Evolutionary conservation across 2,329 filamentous ascomycete genomes (phyloP).

Genomic region (Graphilbum fragrans): DNA sequence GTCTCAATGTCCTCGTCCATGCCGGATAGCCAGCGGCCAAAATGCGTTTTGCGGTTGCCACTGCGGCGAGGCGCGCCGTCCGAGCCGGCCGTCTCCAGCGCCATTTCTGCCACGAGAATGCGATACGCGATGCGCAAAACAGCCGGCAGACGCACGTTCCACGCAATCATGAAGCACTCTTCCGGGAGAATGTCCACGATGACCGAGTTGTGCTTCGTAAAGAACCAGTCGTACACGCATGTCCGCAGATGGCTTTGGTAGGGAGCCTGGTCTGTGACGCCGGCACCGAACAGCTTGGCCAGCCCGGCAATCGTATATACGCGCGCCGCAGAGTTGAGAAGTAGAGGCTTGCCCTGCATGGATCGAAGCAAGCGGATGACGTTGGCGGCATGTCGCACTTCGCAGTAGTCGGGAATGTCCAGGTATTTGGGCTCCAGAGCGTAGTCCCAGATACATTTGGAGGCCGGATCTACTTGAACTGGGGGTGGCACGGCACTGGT

Average conservation of each 20-base stretch:
- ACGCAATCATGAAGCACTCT: constrained; percentile 44
- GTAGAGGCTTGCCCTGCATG: constrained; percentile 32
- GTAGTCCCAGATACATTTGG: constrained; percentile 5
- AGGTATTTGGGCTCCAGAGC: constrained; percentile 18
- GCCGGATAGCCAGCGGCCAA: constrained; percentile 32
- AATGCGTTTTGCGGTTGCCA: constrained; percentile 12
- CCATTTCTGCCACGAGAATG: constrained; percentile 51
- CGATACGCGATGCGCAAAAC: constrained; percentile 39
- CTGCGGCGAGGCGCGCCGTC: constrained; percentile 2
- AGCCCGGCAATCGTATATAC: constrained; percentile 55
- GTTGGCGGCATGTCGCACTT: constrained; percentile 47
- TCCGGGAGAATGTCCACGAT: constrained; percentile 56
- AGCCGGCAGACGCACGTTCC: constrained; percentile 27
- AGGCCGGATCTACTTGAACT: neutral
- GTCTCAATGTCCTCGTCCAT: constrained; percentile 43
- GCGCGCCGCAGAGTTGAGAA: constrained; percentile 52
- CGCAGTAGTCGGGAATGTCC: constrained; percentile 46
- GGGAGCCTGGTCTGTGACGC: neutral
- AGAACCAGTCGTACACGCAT: constrained; percentile 45
- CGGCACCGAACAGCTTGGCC: constrained; percentile 41
- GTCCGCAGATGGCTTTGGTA: constrained; percentile 20
- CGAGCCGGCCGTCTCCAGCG: constrained; percentile 28
- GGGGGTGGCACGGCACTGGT: too few species aligned
- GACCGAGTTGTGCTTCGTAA: constrained; percentile 35
- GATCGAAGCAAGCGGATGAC: constrained; percentile 51